A percentile compares a stretch with the other conserved stretches of the same genome.
phyloP scores from a whole-genome alignment of 257 asterid genomes.

The Scutellaria baicalensis region DNA sequence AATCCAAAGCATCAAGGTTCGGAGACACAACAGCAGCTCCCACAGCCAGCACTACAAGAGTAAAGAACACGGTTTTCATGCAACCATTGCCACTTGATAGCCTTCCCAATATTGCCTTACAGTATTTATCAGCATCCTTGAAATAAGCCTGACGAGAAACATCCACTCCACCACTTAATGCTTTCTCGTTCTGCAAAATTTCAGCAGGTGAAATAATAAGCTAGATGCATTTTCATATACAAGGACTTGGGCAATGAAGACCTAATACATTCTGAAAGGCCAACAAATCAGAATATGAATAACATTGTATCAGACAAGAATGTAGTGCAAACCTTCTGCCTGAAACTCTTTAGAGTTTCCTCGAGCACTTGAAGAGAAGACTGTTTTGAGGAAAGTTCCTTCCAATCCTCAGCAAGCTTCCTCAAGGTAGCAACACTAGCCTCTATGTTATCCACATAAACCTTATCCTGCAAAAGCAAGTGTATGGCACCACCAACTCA shows the following conservation, averaged over 20 bases:
- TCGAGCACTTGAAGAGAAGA: constrained; percentile 49
- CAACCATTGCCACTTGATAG: constrained; percentile 43
- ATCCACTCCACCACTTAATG: constrained; percentile 37
- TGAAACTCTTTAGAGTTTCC: constrained; percentile 51
- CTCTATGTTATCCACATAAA: constrained; percentile 55
- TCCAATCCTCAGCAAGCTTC: constrained; percentile 60
- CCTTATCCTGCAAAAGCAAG: constrained; percentile 43
- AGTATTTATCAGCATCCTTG: constrained; percentile 64
- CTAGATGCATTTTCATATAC: not conserved
- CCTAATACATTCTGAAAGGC: not conserved
- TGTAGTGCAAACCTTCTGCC: constrained; percentile 42
- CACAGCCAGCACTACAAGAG: constrained; percentile 30
- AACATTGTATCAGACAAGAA: not conserved
- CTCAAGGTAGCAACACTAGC: constrained; percentile 51
- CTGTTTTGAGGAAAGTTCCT: constrained; percentile 34
- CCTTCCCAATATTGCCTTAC: constrained; percentile 42
- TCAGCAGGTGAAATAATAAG: not conserved
- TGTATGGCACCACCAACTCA: not conserved
- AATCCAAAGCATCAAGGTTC: constrained; percentile 37
- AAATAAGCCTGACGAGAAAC: constrained; percentile 24
- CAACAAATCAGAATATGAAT: not conserved
- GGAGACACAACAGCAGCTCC: constrained; percentile 42
- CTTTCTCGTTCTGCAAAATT: constrained; percentile 58
- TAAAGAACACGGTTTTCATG: constrained; percentile 32
- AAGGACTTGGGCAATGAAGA: not conserved